phyloP scores from a whole-genome alignment of 352 stramenopile species.

The Aphanomyces invadans region DNA sequence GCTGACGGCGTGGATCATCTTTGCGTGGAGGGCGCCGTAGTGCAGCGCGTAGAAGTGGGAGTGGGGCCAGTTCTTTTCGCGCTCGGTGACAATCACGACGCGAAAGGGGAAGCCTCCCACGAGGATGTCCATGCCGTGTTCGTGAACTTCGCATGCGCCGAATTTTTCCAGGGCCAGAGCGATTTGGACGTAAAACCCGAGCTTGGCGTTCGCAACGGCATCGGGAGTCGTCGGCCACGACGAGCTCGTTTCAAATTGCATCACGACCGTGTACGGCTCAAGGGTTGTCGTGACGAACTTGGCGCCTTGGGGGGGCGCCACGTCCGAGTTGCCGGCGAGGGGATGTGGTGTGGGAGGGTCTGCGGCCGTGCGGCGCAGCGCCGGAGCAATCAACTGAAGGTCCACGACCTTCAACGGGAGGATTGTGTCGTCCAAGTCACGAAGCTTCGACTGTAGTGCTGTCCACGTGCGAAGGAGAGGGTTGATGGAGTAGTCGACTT shows the following conservation, averaged over 20 bases:
- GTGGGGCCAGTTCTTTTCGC: slow-evolving; percentile 59
- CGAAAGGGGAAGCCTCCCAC: slow-evolving; percentile 77
- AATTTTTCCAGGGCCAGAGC: slow-evolving; percentile 65
- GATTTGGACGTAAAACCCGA: slow-evolving; percentile 85
- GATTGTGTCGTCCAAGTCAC: slow-evolving; percentile 46
- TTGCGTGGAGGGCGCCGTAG: slow-evolving; percentile 62
- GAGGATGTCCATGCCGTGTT: slow-evolving; percentile 70
- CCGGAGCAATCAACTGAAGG: slow-evolving; percentile 63
- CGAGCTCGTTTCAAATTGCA: slow-evolving; percentile 80
- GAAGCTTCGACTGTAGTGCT: slow-evolving; percentile 64
- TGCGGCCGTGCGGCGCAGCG: slow-evolving; percentile 82
- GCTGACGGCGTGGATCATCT: slow-evolving; percentile 64
- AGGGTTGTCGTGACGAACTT: slow-evolving; percentile 52
- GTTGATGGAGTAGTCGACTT: slow-evolving; percentile 32
- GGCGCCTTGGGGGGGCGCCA: slow-evolving; percentile 40
- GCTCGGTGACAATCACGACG: slow-evolving; percentile 53
- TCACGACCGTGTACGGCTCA: slow-evolving; percentile 56
- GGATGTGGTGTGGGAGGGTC: slow-evolving; percentile 78
- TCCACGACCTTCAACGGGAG: slow-evolving; percentile 82
- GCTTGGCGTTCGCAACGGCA: slow-evolving; percentile 75
- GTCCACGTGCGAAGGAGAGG: slow-evolving; percentile 31
- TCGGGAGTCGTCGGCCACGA: slow-evolving; percentile 79
- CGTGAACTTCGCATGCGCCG: slow-evolving; percentile 63
- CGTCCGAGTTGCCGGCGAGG: slow-evolving; percentile 50
- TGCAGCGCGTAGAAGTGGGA: slow-evolving; percentile 46